Percentiles rank a stretch among this genome's conserved stretches.
Evolutionary conservation across 257 asterid genomes (phyloP).

Genomic region (Plantago major): DNA sequence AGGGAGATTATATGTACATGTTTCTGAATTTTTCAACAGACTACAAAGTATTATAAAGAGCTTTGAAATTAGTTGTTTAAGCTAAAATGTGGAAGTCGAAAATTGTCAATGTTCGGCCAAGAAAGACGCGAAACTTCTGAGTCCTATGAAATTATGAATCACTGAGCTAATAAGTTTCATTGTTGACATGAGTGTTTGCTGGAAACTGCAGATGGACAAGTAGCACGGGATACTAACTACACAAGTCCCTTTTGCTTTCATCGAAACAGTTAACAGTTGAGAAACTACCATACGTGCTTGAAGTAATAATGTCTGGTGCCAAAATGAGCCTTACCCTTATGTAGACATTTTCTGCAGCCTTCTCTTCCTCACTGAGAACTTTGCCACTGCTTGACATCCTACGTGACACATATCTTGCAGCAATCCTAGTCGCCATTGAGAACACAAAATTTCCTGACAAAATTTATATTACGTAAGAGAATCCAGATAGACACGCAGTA

Average conservation of each 20-base stretch:
- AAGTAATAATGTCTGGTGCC: neutral
- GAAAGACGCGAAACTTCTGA: too few species aligned
- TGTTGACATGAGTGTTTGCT: neutral
- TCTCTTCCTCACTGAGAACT: conserved; percentile 86
- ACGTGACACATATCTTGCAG: conserved; percentile 62
- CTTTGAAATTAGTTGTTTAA: too few species aligned
- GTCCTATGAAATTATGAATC: too few species aligned
- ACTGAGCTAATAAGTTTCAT: too few species aligned
- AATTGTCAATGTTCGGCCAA: too few species aligned
- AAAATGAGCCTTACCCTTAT: conserved; percentile 55
- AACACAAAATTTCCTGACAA: conserved; percentile 31
- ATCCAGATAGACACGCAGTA: neutral
- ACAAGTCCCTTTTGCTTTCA: too few species aligned
- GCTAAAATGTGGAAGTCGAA: too few species aligned
- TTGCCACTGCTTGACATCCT: conserved; percentile 76
- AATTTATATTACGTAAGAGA: conserved; percentile 7
- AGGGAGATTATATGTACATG: too few species aligned
- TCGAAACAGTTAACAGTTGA: neutral
- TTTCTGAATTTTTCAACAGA: too few species aligned
- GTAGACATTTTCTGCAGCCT: conserved; percentile 96
- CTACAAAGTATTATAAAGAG: too few species aligned
- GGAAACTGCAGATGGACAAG: neutral
- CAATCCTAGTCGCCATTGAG: conserved; percentile 69
- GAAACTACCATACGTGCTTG: neutral
- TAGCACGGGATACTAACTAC: too few species aligned